Percentiles rank a stretch among this genome's conserved stretches.
Conservation (phyloP, 1,284 basidiomycete genomes). For the Phellopilus nigrolimitatus region DNA sequence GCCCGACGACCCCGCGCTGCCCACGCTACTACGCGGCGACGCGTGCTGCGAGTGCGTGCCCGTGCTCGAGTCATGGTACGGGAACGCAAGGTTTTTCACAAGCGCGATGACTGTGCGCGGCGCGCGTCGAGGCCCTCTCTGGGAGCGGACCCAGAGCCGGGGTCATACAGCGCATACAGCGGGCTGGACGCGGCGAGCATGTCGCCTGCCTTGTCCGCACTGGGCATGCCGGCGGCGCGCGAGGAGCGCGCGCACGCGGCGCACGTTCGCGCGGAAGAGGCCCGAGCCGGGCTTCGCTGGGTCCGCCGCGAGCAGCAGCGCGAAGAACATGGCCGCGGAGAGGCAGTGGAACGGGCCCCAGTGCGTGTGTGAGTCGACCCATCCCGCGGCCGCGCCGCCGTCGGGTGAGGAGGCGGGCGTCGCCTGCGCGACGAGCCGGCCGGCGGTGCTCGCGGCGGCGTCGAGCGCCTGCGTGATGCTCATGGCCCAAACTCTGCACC, state of each 20-base stretch:
- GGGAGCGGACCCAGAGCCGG: too few species aligned
- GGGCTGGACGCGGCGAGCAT: slow-evolving; percentile 66
- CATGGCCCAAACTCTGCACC: background rate
- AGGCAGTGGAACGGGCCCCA: slow-evolving; percentile 80
- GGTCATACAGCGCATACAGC: slow-evolving; percentile 49
- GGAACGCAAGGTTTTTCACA: slow-evolving; percentile 71
- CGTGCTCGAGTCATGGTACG: slow-evolving; percentile 60
- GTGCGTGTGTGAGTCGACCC: slow-evolving; percentile 60
- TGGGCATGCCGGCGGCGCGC: slow-evolving; percentile 51
- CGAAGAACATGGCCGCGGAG: slow-evolving; percentile 82
- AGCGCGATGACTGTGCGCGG: slow-evolving; percentile 45
- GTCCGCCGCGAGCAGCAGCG: slow-evolving; percentile 72
- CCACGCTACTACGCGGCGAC: too few species aligned
- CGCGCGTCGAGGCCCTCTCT: slow-evolving; percentile 21
- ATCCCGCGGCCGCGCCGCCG: background rate
- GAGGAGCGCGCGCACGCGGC: slow-evolving; percentile 58
- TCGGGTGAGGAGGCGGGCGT: slow-evolving; percentile 69
- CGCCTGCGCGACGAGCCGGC: slow-evolving; percentile 64
- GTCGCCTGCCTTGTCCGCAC: slow-evolving; percentile 68
- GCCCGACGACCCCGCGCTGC: slow-evolving; percentile 12
- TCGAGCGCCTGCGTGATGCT: slow-evolving; percentile 52
- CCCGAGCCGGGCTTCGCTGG: slow-evolving; percentile 71
- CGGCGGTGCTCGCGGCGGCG: slow-evolving; percentile 66
- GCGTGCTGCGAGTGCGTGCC: too few species aligned
- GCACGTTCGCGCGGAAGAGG: slow-evolving; percentile 67